Evolutionary conservation across 345 rosid genomes (phyloP).

Genomic region (Melastoma malabathricum): DNA sequence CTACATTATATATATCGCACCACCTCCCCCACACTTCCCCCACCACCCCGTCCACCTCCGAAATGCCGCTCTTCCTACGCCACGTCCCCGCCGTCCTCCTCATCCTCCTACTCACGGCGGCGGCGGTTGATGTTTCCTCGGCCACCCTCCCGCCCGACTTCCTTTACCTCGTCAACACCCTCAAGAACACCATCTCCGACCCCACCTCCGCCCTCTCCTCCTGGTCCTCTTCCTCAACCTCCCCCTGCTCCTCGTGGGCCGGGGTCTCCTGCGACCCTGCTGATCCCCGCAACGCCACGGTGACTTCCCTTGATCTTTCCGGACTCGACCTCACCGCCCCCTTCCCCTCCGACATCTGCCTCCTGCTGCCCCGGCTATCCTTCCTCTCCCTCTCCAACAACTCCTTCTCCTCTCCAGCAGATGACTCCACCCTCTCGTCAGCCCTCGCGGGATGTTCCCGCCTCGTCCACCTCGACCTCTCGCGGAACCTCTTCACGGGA

Average conservation of each 20-base stretch:
- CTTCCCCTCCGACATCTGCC: conserved; percentile 64
- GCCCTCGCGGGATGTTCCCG: conserved; percentile 43
- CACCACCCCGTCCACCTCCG: not conserved
- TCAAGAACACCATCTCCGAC: conserved; percentile 23
- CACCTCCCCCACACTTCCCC: no score
- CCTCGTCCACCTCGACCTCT: conserved; percentile 60
- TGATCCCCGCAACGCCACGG: conserved; percentile 21
- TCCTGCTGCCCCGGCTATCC: conserved; percentile 42
- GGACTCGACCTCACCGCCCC: conserved; percentile 44
- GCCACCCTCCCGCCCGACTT: conserved; percentile 21
- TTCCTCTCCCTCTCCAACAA: conserved; percentile 45
- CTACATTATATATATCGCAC: no score
- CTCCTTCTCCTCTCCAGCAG: conserved; percentile 21
- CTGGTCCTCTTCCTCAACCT: conserved; percentile 26
- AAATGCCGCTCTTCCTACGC: not conserved
- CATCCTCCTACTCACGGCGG: conserved; percentile 5
- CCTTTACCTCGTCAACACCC: conserved; percentile 17
- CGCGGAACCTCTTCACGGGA: conserved; percentile 73
- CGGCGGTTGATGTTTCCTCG: not conserved
- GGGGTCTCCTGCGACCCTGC: conserved; percentile 22
- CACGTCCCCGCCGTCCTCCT: conserved; percentile 3
- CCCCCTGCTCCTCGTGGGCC: conserved; percentile 30
- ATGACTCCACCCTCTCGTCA: conserved; percentile 44
- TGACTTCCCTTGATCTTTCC: conserved; percentile 59
- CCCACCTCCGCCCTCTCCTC: conserved; percentile 25